Evolutionary conservation across 805 yeast genomes (phyloP), one percentile per base, ranked within the genome.

Genomic region (Zygosaccharomyces rouxii): DNA sequence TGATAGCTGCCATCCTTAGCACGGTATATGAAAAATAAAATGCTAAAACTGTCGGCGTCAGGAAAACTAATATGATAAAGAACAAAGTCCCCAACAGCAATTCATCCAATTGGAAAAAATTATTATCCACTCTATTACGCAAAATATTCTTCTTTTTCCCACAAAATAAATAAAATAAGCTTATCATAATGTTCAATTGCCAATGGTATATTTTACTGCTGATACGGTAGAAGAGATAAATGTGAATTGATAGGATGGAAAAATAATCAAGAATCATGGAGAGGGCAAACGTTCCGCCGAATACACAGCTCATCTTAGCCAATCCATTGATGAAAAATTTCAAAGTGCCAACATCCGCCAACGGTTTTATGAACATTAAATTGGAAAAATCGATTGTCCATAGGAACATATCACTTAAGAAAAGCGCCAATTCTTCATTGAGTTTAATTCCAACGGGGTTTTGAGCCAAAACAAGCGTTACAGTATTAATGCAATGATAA

Each of bases 391-490:
- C 79, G 23, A 90, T 74, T 10, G 89, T 85, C 97, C 97, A 92
- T 7, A 86, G 62, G 56, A 87, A 84, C 42, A 94, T 68, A 49
- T 89, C 95, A 30, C 96, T 96, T 63, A 92, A 75, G 59, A 94
- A 95, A 13, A 72, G 75, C 0, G 97, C 87, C 16, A 94, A 72
- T 59, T 89, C 97, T 50, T 81, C 83, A 64, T 94, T 94, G 45
- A 94, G 76, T 61, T 94, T 94, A 58, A 94, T 81, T 3, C 99
- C 99, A 13, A 92, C 96, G 0, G 99, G 99, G 59, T 90, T 86
- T 52, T 81, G 77, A 72, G 89, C 88, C 31, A 94, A 73, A 90
- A 95, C 86, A 0, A 71, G 55, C 3, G 90, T 80, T 33, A 82
- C 63, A 2, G 61, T 51, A 16, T 73, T 68, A 38, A 83, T 66